These are phyloP conservation scores for Roridomyces roridus DNA, from an alignment of 768 basidiomycete species.

Conservation along the genomic window DNA sequence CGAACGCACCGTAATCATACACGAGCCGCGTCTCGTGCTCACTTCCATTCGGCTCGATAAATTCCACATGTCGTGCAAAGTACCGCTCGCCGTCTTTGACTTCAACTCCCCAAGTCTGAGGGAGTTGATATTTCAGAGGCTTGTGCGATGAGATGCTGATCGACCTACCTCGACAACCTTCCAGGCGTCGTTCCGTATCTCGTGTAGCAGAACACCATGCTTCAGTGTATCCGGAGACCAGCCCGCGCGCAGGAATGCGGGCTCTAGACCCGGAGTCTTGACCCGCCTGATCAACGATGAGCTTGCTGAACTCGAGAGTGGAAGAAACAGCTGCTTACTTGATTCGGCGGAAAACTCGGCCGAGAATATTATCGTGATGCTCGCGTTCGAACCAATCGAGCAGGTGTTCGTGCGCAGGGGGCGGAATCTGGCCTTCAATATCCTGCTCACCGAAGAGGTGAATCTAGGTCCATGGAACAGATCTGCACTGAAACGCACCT, in stretches of 20 bases:
- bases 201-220: slow-evolving; percentile 1
- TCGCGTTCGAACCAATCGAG: background rate
- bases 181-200: background rate
- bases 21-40: no score
- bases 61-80: no score
- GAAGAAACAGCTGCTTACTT: background rate
- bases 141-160: no score
- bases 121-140: no score
- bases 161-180: background rate
- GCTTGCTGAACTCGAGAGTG: background rate
- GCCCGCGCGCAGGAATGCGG: background rate
- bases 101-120: no score
- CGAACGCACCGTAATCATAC: no score
- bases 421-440: no score
- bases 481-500: background rate
- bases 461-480: background rate
- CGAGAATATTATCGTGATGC: background rate
- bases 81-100: no score
- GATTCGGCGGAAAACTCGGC: background rate
- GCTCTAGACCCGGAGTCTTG: background rate
- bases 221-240: background rate
- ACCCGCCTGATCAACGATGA: no score
- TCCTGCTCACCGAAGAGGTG: background rate
- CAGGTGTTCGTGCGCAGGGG: background rate
- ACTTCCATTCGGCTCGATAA: no score